Evolutionary conservation across 2,329 filamentous ascomycete species (phyloP).

Genomic region (Alternaria panax): DNA sequence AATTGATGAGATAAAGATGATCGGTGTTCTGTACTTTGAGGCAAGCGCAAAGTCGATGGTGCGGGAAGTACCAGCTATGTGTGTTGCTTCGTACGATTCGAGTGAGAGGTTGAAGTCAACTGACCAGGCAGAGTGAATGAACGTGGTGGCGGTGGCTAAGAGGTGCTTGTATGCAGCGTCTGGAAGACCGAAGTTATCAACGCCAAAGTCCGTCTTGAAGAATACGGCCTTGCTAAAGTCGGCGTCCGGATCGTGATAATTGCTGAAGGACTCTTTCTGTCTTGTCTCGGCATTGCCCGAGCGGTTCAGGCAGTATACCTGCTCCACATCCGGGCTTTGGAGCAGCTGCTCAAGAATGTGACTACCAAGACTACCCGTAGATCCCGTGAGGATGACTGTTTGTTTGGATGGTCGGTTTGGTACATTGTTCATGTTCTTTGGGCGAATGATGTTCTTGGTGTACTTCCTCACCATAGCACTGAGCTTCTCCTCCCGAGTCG

Average conservation of each 20-base stretch:
- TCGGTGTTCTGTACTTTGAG: conserved; percentile 18
- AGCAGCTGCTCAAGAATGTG: conserved; percentile 33
- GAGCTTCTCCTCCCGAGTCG: conserved; percentile 1
- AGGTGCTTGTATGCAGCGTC: conserved; percentile 23
- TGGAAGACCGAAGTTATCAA: conserved; percentile 51
- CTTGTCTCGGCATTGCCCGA: conserved; percentile 20
- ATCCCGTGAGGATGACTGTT: conserved; percentile 31
- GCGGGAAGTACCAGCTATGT: conserved; percentile 18
- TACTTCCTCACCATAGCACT: conserved; percentile 5
- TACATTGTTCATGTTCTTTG: background rate
- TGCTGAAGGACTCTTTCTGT: conserved; percentile 13
- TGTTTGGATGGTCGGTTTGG: background rate
- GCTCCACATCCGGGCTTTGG: conserved; percentile 16
- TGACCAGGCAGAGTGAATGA: conserved; percentile 63
- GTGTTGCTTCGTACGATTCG: conserved; percentile 23
- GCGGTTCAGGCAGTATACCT: conserved; percentile 32
- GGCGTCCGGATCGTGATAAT: conserved; percentile 8
- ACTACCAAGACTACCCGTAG: conserved; percentile 34
- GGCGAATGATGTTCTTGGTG: background rate
- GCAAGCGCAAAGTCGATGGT: conserved; percentile 16
- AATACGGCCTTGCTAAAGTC: conserved; percentile 8
- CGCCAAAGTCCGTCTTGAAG: conserved; percentile 5
- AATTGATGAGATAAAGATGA: conserved; percentile 52
- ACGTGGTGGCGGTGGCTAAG: conserved; percentile 41
- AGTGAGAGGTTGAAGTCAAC: conserved; percentile 60